Evolutionary conservation across 805 yeast species (phyloP), one percentile per base, ranked within the genome.

Genomic region (Candida insectorum): DNA sequence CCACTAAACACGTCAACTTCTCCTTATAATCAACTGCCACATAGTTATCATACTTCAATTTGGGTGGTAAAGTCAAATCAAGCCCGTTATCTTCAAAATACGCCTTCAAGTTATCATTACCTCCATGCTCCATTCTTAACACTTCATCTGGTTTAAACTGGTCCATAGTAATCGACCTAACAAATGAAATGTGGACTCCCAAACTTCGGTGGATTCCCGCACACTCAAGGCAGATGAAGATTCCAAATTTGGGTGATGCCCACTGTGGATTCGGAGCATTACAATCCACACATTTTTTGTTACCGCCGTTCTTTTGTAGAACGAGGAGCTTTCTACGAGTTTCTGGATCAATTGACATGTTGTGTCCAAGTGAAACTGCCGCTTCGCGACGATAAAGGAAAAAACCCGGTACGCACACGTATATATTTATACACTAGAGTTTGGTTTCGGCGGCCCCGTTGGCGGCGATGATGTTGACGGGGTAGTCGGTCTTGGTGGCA

Each of bases 241-340:
- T 85, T 40, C 98, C 98, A 62, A 91, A 88, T 60, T 93, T 93
- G 23, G 97, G 97, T 10, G 96, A 87, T 2, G 97, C 97, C 98
- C 98, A 93, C 60, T 93, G 98, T 7, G 98, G 98, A 56, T 89
- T 91, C 39, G 95, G 96, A 1, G 97, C 95, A 24, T 68, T 72
- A 62, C 98, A 93, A 58, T 93, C 98, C 58, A 87, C 83, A 62
- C 98, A 93, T 58, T 77, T 81, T 65, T 83, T 87, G 39, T 56
- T 56, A 10, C 69, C 81, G 17, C 91, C 95, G 29, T 69, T 68
- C 55, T 87, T 87, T 54, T 91, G 97, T 40, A 91, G 64, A 26
- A 79, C 79, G 46, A 66, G 53, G 25, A 85, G 69, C 55, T 82
- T 79, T 54, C 96, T 79, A 58, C 95, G 83, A 39, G 85, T 82